A percentile compares a stretch with the other conserved stretches of the same genome.
Evolutionary conservation across 305 asterid genomes (phyloP).

Genomic region (Fraxinus velutina): DNA sequence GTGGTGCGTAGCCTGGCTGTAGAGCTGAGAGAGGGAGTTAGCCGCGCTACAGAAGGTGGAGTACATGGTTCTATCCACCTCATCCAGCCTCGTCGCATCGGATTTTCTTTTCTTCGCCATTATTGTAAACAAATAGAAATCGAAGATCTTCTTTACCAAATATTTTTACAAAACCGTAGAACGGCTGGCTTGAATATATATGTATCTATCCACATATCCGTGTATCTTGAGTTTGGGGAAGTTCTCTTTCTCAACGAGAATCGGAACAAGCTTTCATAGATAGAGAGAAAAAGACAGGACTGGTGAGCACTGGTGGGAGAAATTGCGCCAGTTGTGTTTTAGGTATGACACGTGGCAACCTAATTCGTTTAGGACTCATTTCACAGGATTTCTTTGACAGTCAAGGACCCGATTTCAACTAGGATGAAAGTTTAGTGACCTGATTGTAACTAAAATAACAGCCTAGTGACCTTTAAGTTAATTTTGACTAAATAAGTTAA

Average conservation of each 20-base stretch:
- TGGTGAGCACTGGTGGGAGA: background rate
- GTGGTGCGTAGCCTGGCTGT: constrained; percentile 52
- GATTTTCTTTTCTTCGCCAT: constrained; percentile 56
- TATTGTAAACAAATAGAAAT: background rate
- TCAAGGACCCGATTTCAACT: background rate
- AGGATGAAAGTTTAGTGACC: background rate
- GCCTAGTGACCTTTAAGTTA: background rate
- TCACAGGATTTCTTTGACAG: background rate
- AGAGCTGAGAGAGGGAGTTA: constrained; percentile 50
- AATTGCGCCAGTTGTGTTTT: background rate
- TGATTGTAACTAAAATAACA: background rate
- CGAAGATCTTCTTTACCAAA: background rate
- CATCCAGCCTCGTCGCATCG: constrained; percentile 46
- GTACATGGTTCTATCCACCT: constrained; percentile 55
- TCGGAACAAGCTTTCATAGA: background rate
- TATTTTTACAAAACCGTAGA: background rate
- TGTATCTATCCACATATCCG: background rate
- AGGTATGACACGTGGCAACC: background rate
- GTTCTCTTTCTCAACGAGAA: background rate
- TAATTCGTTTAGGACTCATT: background rate
- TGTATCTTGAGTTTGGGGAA: background rate
- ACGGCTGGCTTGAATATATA: background rate
- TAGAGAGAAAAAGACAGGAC: background rate
- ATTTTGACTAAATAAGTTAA: background rate
- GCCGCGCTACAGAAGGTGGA: constrained; percentile 48